A percentile compares a stretch with the other conserved stretches of the same genome.
phyloP scores from a whole-genome alignment of 805 yeast species.

The Wickerhamomyces alni region DNA sequence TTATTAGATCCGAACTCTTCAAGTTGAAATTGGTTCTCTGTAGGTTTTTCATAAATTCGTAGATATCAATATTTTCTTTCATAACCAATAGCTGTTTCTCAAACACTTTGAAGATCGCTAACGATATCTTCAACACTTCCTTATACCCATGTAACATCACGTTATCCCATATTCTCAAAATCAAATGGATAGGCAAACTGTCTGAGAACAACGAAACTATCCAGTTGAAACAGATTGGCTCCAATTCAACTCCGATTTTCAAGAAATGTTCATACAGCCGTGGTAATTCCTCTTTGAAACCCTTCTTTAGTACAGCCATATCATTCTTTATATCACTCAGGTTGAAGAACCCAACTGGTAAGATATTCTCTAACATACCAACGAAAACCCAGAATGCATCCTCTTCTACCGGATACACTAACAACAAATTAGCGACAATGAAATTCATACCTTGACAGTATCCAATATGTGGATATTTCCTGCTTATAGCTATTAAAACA shows the following conservation, averaged over 20 bases:
- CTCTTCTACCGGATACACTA: conserved; percentile 39
- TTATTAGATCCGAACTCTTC: conserved; percentile 20
- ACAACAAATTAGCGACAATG: conserved; percentile 44
- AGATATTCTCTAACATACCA: conserved; percentile 40
- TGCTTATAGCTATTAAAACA: conserved; percentile 43
- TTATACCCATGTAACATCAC: conserved; percentile 34
- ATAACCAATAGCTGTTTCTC: conserved; percentile 27
- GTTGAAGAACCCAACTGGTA: conserved; percentile 38
- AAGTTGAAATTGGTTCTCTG: conserved; percentile 20
- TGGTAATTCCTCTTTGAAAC: conserved; percentile 34
- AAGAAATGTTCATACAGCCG: conserved; percentile 31
- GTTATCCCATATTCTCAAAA: conserved; percentile 48
- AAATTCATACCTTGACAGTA: conserved; percentile 60
- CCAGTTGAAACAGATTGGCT: conserved; percentile 50
- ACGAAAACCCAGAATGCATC: conserved; percentile 51
- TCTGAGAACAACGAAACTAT: conserved; percentile 49
- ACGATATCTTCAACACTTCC: conserved; percentile 28
- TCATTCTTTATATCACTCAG: conserved; percentile 34
- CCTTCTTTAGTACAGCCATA: conserved; percentile 30
- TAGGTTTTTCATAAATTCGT: conserved; percentile 29
- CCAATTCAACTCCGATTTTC: conserved; percentile 35
- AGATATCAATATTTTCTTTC: conserved; percentile 26
- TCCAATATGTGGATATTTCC: conserved; percentile 42
- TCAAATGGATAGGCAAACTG: conserved; percentile 42
- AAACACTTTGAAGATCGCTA: conserved; percentile 32